Evolutionary conservation across 169 alveolate genomes (phyloP).

Genomic region (Plasmodium fragile): DNA sequence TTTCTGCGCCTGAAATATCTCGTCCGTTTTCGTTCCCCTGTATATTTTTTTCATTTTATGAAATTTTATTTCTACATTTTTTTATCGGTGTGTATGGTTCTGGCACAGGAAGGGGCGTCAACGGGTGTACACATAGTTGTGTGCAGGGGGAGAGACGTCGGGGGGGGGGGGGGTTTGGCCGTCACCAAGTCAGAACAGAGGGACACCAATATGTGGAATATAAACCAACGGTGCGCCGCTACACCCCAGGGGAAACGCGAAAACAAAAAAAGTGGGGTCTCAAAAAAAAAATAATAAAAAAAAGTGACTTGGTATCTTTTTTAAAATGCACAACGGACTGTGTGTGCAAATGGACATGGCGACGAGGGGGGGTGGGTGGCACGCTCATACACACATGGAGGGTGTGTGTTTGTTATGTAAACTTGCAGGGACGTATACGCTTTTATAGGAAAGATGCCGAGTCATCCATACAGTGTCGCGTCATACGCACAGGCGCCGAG

Average conservation of each 20-base stretch:
- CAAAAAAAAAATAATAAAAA: neutral
- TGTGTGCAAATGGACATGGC: neutral
- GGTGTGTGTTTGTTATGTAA: too few relatives aligned
- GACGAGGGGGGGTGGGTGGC: neutral
- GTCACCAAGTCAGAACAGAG: neutral
- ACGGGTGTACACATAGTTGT: neutral
- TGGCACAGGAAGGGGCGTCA: neutral
- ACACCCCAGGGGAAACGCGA: neutral
- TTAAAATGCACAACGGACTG: neutral
- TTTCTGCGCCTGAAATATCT: constrained; percentile 66
- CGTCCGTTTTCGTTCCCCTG: constrained; percentile 71
- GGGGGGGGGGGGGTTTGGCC: neutral
- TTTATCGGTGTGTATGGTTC: constrained; percentile 2
- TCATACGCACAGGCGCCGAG: neutral
- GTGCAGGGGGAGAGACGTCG: neutral
- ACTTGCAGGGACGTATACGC: neutral
- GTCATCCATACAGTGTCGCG: neutral
- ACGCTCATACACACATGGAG: neutral
- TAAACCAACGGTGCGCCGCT: neutral
- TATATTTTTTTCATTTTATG: constrained; percentile 70
- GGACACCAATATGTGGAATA: neutral
- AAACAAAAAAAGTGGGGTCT: neutral
- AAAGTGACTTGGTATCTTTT: neutral
- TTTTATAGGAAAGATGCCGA: neutral
- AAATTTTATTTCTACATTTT: constrained; percentile 65